Percentiles rank a stretch among this genome's conserved stretches.
phyloP scores from a whole-genome alignment of 2,329 filamentous ascomycete species.

The Clarireedia sp. region DNA sequence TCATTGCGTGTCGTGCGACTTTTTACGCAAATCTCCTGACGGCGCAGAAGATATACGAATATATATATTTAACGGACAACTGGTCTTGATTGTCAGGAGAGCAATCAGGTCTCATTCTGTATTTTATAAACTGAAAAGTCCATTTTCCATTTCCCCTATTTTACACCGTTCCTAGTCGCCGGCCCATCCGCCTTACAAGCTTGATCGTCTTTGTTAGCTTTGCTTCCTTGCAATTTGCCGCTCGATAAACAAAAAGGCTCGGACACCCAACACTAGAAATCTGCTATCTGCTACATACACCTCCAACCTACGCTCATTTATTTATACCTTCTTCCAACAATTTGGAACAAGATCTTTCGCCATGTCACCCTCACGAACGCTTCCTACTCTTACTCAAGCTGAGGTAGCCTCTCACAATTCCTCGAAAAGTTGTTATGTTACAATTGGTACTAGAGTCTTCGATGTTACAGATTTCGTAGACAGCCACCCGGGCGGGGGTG shows the following conservation, averaged over 20 bases:
- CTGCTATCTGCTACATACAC: neutral
- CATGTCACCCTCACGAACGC: conserved; percentile 69
- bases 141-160: neutral
- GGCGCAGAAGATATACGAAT: no score
- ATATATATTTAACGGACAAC: no score
- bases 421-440: conserved; percentile 83
- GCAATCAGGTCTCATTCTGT: no score
- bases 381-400: conserved; percentile 73
- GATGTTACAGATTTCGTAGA: conserved; percentile 89
- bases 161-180: neutral
- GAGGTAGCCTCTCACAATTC: conserved; percentile 79
- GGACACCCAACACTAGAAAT: neutral
- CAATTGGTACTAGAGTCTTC: conserved; percentile 82
- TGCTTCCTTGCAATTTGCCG: conserved; percentile 3
- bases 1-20: no score
- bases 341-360: neutral
- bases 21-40: no score
- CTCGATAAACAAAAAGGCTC: neutral
- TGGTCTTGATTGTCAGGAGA: no score
- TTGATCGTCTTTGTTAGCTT: neutral
- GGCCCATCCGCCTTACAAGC: neutral
- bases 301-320: neutral
- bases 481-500: conserved; percentile 82
- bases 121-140: neutral
- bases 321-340: neutral